Conservation (phyloP, 345 rosid species). For the Microcos paniculata region DNA sequence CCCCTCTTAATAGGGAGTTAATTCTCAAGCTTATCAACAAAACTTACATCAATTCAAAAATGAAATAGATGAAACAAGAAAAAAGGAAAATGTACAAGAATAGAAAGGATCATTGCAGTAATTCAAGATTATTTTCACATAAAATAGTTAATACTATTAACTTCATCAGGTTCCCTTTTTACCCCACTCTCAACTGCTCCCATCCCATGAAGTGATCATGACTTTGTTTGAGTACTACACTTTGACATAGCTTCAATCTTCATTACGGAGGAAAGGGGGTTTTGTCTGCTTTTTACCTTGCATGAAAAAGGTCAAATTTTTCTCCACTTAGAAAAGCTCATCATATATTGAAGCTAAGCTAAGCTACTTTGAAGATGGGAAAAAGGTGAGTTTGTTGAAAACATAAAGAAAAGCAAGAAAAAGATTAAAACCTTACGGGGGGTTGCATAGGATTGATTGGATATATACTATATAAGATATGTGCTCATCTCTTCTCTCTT, state of each 20-base stretch:
- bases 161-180: not conserved
- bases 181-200: conserved; percentile 29
- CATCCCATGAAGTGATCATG: not conserved
- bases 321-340: conserved; percentile 18
- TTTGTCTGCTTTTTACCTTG: conserved; percentile 23
- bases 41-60: too few species aligned
- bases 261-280: conserved; percentile 7
- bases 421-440: conserved; percentile 11
- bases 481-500: conserved; percentile 13
- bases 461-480: not conserved
- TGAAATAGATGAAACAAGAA: too few species aligned
- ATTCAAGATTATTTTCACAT: too few species aligned
- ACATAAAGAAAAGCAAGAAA: not conserved
- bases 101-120: too few species aligned
- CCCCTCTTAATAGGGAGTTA: too few species aligned
- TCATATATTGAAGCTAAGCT: conserved; percentile 22
- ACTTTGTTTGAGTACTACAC: not conserved
- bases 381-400: conserved; percentile 14
- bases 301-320: conserved; percentile 11
- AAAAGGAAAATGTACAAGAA: too few species aligned
- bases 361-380: conserved; percentile 7
- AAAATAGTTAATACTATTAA: too few species aligned
- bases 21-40: too few species aligned
- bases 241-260: conserved; percentile 13
- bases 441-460: not conserved